These are phyloP conservation scores for Omphalea diandra DNA, from an alignment of 441 rosid species.

Conservation along the genomic window DNA sequence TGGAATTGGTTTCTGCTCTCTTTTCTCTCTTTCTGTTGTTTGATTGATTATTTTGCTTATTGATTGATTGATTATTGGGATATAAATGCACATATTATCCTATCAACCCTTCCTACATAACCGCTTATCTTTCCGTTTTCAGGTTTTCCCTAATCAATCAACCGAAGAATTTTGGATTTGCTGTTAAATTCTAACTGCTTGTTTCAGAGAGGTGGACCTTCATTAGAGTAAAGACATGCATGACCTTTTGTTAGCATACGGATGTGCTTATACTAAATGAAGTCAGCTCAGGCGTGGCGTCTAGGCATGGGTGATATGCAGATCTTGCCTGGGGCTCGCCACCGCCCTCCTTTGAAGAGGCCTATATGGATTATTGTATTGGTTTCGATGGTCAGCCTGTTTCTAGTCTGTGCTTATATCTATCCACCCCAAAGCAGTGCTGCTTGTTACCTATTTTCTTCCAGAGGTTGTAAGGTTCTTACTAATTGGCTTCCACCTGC, in stretches of 20 bases:
- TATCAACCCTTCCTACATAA: constrained; percentile 4
- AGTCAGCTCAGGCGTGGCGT: constrained; percentile 60
- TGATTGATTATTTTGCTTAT: no score
- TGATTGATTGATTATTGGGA: constrained; percentile 12
- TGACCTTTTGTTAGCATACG: constrained; percentile 25
- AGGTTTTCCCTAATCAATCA: constrained; percentile 20
- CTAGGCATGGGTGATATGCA: constrained; percentile 75
- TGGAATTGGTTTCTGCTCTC: background rate
- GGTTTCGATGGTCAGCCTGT: constrained; percentile 69
- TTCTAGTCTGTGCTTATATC: constrained; percentile 67
- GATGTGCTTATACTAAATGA: constrained; percentile 46
- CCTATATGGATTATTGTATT: constrained; percentile 67
- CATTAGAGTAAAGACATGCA: constrained; percentile 19
- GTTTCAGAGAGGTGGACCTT: constrained; percentile 21
- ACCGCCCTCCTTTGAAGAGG: constrained; percentile 67
- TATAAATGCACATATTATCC: background rate
- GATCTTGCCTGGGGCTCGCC: constrained; percentile 61
- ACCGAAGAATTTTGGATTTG: constrained; percentile 17
- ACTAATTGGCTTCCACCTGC: constrained; percentile 86
- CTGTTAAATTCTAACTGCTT: constrained; percentile 14
- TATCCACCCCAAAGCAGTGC: constrained; percentile 61
- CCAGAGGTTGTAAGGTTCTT: constrained; percentile 65
- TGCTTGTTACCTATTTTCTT: constrained; percentile 70
- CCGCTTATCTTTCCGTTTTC: constrained; percentile 11
- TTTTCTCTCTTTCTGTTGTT: no score